These are phyloP conservation scores for Pueraria montana DNA, from an alignment of 306 rosid species.

Conservation along the genomic window DNA sequence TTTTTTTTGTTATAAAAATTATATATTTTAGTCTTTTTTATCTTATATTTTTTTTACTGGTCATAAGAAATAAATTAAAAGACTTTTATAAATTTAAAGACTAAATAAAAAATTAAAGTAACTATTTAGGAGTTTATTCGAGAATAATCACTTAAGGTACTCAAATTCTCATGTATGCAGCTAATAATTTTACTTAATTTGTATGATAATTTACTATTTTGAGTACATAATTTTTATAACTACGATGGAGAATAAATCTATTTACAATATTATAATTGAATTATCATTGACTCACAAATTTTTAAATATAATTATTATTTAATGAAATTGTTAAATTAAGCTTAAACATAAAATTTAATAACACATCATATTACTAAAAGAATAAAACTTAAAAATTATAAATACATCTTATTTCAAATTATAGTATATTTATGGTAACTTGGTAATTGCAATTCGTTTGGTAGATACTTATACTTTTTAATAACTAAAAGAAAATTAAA, in stretches of 20 bases:
- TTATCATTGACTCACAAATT: not conserved
- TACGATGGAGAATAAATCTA: not conserved
- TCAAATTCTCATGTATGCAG: not conserved
- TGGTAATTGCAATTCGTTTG: too few relatives aligned
- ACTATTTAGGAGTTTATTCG: not conserved
- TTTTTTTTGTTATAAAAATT: not conserved
- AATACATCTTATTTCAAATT: too few relatives aligned
- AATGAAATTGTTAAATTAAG: not conserved
- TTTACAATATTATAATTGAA: not conserved
- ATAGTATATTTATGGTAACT: too few relatives aligned
- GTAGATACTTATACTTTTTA: too few relatives aligned
- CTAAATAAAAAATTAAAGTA: not conserved
- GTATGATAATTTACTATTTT: not conserved
- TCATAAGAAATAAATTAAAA: not conserved
- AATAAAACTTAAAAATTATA: too few relatives aligned
- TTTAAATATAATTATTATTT: not conserved
- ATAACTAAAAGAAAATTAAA: too few relatives aligned
- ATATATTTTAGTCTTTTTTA: not conserved
- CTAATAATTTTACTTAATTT: not conserved
- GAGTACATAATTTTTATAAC: not conserved
- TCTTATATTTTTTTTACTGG: not conserved
- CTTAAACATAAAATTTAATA: not conserved
- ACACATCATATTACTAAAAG: not conserved
- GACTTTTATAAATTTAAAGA: not conserved
- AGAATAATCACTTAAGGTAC: not conserved